A percentile compares a stretch with the other conserved stretches of the same genome.
These are phyloP conservation scores for Lasiosphaeria ovina DNA, from an alignment of 495 filamentous ascomycete genomes.

Conservation along the genomic window DNA sequence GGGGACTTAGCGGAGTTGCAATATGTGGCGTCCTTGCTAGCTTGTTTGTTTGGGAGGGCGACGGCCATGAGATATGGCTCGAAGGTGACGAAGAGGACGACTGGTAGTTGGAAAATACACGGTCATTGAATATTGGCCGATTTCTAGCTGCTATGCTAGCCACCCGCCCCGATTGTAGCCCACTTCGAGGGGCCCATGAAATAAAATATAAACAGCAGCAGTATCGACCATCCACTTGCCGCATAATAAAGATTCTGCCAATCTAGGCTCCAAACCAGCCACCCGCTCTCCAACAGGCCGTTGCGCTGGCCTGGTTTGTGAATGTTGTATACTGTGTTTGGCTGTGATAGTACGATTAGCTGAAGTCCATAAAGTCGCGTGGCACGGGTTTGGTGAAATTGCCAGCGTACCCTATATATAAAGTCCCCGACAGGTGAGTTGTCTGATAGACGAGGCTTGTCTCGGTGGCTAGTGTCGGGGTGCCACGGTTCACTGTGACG, in stretches of 20 bases:
- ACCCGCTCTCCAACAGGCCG: slow-evolving; percentile 39
- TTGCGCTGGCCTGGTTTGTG: slow-evolving; percentile 36
- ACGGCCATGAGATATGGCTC: slow-evolving; percentile 67
- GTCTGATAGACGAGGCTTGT: slow-evolving; percentile 40
- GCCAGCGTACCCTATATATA: slow-evolving; percentile 38
- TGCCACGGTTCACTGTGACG: slow-evolving; percentile 33
- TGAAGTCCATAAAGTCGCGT: neutral
- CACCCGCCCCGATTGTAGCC: too few species aligned
- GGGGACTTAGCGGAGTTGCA: slow-evolving; percentile 65
- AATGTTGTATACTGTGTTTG: slow-evolving; percentile 35
- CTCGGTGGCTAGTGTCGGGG: slow-evolving; percentile 31
- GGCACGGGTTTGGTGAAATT: neutral
- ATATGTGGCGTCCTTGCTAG: slow-evolving; percentile 59
- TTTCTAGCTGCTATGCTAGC: too few species aligned
- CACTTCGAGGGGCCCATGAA: too few species aligned
- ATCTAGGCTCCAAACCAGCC: slow-evolving; percentile 34
- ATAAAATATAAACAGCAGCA: too few species aligned
- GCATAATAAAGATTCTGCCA: neutral
- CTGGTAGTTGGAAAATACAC: slow-evolving; percentile 1
- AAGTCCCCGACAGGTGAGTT: slow-evolving; percentile 35
- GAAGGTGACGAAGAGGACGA: slow-evolving; percentile 63
- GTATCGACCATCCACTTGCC: too few species aligned
- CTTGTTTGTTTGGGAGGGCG: slow-evolving; percentile 69
- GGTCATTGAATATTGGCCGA: neutral
- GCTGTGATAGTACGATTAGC: slow-evolving; percentile 19